Evolutionary conservation across 1,139 yeast genomes (phyloP), one percentile per base, ranked within the genome.

Genomic region (Casaregolazyma suthepensis): DNA sequence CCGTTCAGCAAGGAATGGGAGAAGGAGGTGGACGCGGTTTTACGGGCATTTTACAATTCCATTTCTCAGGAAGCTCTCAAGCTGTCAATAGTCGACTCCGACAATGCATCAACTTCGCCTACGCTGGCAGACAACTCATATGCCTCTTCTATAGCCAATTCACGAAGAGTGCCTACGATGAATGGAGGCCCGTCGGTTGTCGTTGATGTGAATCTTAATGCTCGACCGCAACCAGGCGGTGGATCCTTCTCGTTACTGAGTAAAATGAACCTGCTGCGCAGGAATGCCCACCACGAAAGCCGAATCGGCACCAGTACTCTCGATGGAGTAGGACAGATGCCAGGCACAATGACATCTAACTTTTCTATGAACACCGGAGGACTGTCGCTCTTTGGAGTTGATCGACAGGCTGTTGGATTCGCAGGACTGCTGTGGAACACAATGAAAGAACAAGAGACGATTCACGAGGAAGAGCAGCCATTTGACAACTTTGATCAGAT

Each of bases 401-500:
- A 54, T 19, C 54, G 68, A 10, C 70, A 66, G 45, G 68, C 70
- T 4, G 67, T 68, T 9, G 73, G 73, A 6, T 67, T 69, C 54
- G 71, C 71, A 10, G 69, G 71, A 1, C 59, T 67, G 46, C 53
- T 69, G 50, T 66, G 67, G 63, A 65, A 63, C 52, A 63, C 67
- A 31, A 66, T 68, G 65, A 61, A 61, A 38, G 71, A 67, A 45
- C 70, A 66, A 45, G 58, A 57, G 45, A 40, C 52, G 5, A 56
- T 54, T n/a, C 58, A 55, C 12, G 56, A 57, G 13, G 59, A 57
- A 4, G 61, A 54, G 17, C 63, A 57, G 22, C 61, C 53, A 35
- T 67, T 60, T 57, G 68, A 58, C 50, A 66, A 66, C 46, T 66
- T 66, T 51, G 57, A 62, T 3, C 59, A 61, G 49, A 60, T 66